A percentile compares a stretch with the other conserved stretches of the same genome.
phyloP scores from a whole-genome alignment of 1,284 basidiomycete species.

The Naganishia albida region DNA sequence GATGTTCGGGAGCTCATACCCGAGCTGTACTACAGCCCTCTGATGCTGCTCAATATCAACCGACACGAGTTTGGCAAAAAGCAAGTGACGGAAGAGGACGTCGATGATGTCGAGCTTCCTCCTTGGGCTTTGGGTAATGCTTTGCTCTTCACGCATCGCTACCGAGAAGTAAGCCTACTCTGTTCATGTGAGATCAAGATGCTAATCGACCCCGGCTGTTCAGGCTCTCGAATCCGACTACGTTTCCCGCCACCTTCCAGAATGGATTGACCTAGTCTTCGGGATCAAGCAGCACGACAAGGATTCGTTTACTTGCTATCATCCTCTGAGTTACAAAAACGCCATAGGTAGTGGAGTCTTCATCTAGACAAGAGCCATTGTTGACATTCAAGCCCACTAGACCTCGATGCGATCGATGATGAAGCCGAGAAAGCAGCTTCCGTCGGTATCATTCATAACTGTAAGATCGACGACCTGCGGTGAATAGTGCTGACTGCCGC shows the following conservation, averaged over 20 bases:
- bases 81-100: constrained; percentile 75
- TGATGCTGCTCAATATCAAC: constrained; percentile 58
- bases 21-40: constrained; percentile 71
- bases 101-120: constrained; percentile 86
- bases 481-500: constrained; percentile 33
- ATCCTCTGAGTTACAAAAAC: constrained; percentile 92
- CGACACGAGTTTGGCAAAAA: constrained; percentile 81
- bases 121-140: constrained; percentile 88
- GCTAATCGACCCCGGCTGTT: background rate
- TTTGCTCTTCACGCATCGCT: constrained; percentile 76
- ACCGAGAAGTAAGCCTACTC: constrained; percentile 64
- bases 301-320: constrained; percentile 80
- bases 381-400: constrained; percentile 52
- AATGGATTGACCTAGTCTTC: constrained; percentile 87
- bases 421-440: constrained; percentile 86
- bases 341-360: constrained; percentile 69
- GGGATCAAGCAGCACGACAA: constrained; percentile 82
- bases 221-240: constrained; percentile 87
- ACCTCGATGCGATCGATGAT: constrained; percentile 80
- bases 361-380: background rate
- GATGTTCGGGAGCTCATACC: constrained; percentile 94
- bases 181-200: background rate
- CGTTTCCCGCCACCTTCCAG: constrained; percentile 80
- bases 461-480: constrained; percentile 54
- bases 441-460: constrained; percentile 94